Conservation (phyloP, 1,284 basidiomycete genomes). For the Heliocybe sulcata region DNA sequence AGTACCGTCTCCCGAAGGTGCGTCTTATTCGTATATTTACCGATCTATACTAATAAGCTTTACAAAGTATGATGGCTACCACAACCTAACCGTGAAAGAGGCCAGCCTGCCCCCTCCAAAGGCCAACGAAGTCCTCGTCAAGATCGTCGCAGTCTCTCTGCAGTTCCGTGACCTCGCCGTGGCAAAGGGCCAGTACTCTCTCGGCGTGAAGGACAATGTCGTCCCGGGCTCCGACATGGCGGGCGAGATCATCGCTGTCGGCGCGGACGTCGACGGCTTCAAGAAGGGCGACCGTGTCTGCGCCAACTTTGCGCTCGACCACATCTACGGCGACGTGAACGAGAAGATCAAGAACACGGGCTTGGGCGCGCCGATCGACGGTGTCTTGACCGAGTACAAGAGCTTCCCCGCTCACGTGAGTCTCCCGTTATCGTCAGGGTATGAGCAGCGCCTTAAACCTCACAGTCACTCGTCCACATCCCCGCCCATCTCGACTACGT, state of each 20-base stretch:
- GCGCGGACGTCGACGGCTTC: slow-evolving; percentile 24
- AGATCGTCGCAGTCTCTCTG: slow-evolving; percentile 21
- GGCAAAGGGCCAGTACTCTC: slow-evolving; percentile 10
- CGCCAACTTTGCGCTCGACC: slow-evolving; percentile 18
- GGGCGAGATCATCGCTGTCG: slow-evolving; percentile 28
- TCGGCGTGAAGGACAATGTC: slow-evolving; percentile 10
- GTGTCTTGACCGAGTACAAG: slow-evolving; percentile 7
- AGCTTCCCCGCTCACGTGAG: slow-evolving; percentile 16
- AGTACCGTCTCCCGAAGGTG: slow-evolving; percentile 23
- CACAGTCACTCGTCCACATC: slow-evolving; percentile 17
- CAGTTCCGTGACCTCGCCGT: slow-evolving; percentile 22
- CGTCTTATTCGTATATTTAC: background rate
- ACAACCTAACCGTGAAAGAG: slow-evolving; percentile 25
- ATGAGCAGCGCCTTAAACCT: background rate
- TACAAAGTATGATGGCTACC: slow-evolving; percentile 18
- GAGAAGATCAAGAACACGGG: slow-evolving; percentile 5
- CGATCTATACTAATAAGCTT: background rate
- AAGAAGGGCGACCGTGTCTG: slow-evolving; percentile 32
- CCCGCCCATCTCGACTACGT: slow-evolving; percentile 27
- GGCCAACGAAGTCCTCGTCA: slow-evolving; percentile 18
- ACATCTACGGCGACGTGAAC: slow-evolving; percentile 15
- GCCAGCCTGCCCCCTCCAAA: slow-evolving; percentile 18
- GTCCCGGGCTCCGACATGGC: slow-evolving; percentile 32
- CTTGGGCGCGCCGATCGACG: slow-evolving; percentile 8
- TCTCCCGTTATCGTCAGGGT: background rate